Evolutionary conservation across 495 filamentous ascomycete genomes (phyloP).

Genomic region (Amorphotheca resinae): DNA sequence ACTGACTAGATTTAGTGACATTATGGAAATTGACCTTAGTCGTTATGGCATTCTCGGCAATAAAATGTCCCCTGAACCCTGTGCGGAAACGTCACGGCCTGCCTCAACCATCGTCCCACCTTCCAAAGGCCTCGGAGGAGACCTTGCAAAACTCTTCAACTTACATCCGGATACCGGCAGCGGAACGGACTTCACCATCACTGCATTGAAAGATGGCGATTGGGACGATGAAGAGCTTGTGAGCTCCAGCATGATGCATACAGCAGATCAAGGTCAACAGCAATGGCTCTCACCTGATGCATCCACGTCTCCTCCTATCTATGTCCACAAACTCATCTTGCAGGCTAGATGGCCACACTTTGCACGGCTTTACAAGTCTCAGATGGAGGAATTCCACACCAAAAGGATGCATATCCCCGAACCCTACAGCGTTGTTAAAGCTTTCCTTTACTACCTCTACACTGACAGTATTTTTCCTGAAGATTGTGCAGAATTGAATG

Average conservation of each 20-base stretch:
- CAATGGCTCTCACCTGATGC: slow-evolving; percentile 50
- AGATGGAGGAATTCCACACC: slow-evolving; percentile 94
- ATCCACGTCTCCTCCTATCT: slow-evolving; percentile 70
- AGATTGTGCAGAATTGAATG: slow-evolving; percentile 55
- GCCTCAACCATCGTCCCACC: slow-evolving; percentile 29
- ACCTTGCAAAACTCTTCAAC: slow-evolving; percentile 78
- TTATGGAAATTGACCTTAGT: slow-evolving; percentile 78
- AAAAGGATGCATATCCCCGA: slow-evolving; percentile 97
- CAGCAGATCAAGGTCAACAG: slow-evolving; percentile 31
- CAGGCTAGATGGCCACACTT: slow-evolving; percentile 97
- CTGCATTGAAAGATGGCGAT: slow-evolving; percentile 59
- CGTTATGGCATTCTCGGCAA: slow-evolving; percentile 80
- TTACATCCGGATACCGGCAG: slow-evolving; percentile 63
- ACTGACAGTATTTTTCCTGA: slow-evolving; percentile 72
- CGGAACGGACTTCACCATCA: slow-evolving; percentile 75
- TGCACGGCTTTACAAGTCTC: slow-evolving; percentile 71
- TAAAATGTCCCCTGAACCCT: slow-evolving; percentile 47
- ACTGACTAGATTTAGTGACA: slow-evolving; percentile 41
- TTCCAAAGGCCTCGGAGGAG: slow-evolving; percentile 60
- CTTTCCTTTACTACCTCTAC: slow-evolving; percentile 93
- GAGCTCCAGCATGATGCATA: slow-evolving; percentile 32
- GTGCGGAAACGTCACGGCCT: slow-evolving; percentile 41
- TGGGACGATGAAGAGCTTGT: slow-evolving; percentile 50
- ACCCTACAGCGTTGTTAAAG: slow-evolving; percentile 84
- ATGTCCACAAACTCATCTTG: slow-evolving; percentile 85